Conservation (phyloP, 164 flowering plant species). For the Vitis cinerea region DNA sequence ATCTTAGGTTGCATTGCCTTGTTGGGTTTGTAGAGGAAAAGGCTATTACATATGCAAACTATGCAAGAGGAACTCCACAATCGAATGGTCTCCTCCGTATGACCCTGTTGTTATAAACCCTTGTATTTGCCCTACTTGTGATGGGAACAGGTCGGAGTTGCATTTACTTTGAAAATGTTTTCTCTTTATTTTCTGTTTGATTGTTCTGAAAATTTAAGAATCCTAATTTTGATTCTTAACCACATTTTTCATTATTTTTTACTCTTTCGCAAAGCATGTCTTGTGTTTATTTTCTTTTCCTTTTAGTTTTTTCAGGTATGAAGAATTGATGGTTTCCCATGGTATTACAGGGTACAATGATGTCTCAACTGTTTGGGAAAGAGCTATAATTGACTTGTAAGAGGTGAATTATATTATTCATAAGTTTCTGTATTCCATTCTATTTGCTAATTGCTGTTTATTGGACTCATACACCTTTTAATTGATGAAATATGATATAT, state of each 20-base stretch:
- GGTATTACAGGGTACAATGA: slow-evolving; percentile 3
- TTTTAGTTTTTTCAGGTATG: background rate
- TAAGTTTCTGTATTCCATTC: background rate
- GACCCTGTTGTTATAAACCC: slow-evolving; percentile 70
- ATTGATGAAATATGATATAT: too few species aligned
- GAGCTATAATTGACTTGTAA: slow-evolving; percentile 39
- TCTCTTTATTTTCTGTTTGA: background rate
- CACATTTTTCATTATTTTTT: background rate
- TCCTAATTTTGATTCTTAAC: background rate
- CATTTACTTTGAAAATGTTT: background rate
- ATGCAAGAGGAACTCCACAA: slow-evolving; percentile 62
- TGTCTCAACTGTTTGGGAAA: slow-evolving; percentile 74
- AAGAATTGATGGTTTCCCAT: slow-evolving; percentile 1
- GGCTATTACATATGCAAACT: slow-evolving; percentile 72
- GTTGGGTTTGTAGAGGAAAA: slow-evolving; percentile 55
- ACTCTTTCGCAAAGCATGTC: too few species aligned
- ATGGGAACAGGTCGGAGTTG: slow-evolving; percentile 57
- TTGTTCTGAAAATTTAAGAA: background rate
- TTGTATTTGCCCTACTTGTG: slow-evolving; percentile 83
- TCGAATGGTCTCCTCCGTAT: slow-evolving; percentile 77
- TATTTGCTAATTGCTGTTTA: background rate
- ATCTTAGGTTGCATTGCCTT: slow-evolving; percentile 30
- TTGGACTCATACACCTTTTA: too few species aligned
- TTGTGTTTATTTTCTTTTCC: too few species aligned
- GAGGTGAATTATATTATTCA: background rate